phyloP scores from a whole-genome alignment of 148 eudicot genomes.

The Nepenthes mirabilis region DNA sequence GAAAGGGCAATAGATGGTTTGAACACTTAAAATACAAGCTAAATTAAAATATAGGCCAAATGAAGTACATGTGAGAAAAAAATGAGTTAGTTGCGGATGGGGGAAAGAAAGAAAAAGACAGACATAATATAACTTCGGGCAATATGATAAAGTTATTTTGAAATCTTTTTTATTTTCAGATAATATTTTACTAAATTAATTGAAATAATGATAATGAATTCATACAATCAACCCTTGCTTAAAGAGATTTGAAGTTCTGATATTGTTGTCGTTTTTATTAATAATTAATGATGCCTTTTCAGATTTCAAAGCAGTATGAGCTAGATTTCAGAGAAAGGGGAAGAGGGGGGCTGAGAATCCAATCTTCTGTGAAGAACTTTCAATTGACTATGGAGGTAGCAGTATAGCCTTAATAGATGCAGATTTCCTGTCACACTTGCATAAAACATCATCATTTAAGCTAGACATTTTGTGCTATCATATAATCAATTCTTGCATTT shows the following conservation, averaged over 20 bases:
- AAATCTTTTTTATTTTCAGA: too few relatives aligned
- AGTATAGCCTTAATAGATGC: not conserved
- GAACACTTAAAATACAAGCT: not conserved
- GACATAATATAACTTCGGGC: too few relatives aligned
- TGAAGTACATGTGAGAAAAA: too few relatives aligned
- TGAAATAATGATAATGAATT: too few relatives aligned
- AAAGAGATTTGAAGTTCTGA: too few relatives aligned
- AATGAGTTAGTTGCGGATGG: too few relatives aligned
- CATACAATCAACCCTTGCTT: too few relatives aligned
- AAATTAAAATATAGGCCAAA: too few relatives aligned
- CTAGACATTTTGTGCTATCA: not conserved
- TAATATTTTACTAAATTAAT: too few relatives aligned
- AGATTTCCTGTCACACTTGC: not conserved
- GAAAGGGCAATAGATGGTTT: conserved; percentile 61
- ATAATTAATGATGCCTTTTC: conserved; percentile 6
- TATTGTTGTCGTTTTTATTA: not conserved
- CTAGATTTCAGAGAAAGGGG: conserved; percentile 84
- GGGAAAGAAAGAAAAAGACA: too few relatives aligned
- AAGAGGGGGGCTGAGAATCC: conserved; percentile 50
- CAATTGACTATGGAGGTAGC: conserved; percentile 76
- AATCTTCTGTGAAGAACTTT: conserved; percentile 85
- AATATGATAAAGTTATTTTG: too few relatives aligned
- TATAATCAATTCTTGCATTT: not conserved
- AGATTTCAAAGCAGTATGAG: conserved; percentile 74
- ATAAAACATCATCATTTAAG: not conserved